Evolutionary conservation across 1,284 basidiomycete genomes (phyloP), one percentile per base, ranked within the genome.

Genomic region (Ganoderma boninense): DNA sequence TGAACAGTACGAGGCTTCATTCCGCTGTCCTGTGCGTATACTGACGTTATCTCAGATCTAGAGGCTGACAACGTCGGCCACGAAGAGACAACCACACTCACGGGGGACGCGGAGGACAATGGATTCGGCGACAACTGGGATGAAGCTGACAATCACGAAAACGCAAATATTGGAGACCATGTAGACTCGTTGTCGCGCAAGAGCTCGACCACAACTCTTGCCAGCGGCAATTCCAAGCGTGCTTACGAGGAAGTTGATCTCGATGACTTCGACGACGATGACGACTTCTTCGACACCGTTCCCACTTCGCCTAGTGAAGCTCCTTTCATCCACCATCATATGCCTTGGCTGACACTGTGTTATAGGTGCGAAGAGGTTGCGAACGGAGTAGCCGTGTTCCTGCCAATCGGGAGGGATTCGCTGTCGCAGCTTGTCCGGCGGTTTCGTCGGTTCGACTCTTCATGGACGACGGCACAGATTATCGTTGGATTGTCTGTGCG

Each of bases 171-270:
- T 7, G 32, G 54, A 35, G 64, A 62, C 16, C 52, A 61, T 3
- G n/a, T 46, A 13, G 69, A 70, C 14, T 32, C 59, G 4, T 56
- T 74, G 20, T 74, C 73, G 20, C 69, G 71, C 32, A 71, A 70
- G 64, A 76, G 71, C 52, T 71, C 73, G 4, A 68, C 69, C 2
- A 64, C 71, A 2, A 74, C 86, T 6, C 78, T 87, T 38, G 85
- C 86, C 26, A 89, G 86, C 72, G 85, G 79, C 69, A 78, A 82
- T 32, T 81, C 82, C 29, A 90, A 90, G 78, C 80, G 89, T 70
- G 82, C 81, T 46, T 82, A 85, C 65, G 84, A 86, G 26, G 86
- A 88, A 69, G 77, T 86, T 46, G 88, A 87, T 32, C 73, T 77
- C 1, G 80, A 81, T 44, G 84, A 82, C 44, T 71, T 74, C 42